Evolutionary conservation across 1,139 yeast species (phyloP).

Genomic region (Yamadazyma triangularis): DNA sequence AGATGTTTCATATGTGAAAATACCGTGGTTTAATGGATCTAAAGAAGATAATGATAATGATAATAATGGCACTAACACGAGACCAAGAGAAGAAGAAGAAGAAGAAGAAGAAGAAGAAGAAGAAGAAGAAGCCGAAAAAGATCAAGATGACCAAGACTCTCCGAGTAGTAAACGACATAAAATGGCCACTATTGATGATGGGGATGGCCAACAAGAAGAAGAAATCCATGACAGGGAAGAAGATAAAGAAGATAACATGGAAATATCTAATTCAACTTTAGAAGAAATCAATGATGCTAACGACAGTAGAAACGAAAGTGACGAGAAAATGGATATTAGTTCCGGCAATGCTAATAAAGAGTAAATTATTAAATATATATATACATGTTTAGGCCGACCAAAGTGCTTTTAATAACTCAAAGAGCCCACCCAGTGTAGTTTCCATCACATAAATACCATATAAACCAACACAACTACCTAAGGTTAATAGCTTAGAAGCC

Average conservation of each 20-base stretch:
- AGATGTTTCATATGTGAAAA: conserved; percentile 27
- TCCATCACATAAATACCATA: conserved; percentile 69
- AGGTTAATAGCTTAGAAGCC: conserved; percentile 57
- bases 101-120: conserved; percentile 10
- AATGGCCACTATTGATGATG: neutral
- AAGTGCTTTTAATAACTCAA: conserved; percentile 38
- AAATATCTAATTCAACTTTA: conserved; percentile 3
- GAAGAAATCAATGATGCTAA: conserved; percentile 2
- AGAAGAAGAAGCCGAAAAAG: conserved; percentile 5
- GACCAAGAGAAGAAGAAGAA: conserved; percentile 14
- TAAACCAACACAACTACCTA: conserved; percentile 59
- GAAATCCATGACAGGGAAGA: conserved; percentile 1
- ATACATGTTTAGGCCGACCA: conserved; percentile 28
- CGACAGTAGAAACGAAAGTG: conserved; percentile 1
- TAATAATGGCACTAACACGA: conserved; percentile 19
- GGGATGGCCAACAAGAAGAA: conserved; percentile 1
- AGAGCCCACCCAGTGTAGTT: conserved; percentile 51
- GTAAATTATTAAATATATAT: conserved; percentile 3
- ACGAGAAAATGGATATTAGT: conserved; percentile 11
- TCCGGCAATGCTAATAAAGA: conserved; percentile 3
- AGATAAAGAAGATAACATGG: conserved; percentile 6
- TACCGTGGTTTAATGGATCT: conserved; percentile 37
- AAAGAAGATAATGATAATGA: too few relatives aligned
- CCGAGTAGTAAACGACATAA: conserved; percentile 1
- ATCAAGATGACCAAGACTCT: too few relatives aligned